Base-by-base conservation (phyloP, 2,329 filamentous ascomycete species). In the Eutypa lata region DNA sequence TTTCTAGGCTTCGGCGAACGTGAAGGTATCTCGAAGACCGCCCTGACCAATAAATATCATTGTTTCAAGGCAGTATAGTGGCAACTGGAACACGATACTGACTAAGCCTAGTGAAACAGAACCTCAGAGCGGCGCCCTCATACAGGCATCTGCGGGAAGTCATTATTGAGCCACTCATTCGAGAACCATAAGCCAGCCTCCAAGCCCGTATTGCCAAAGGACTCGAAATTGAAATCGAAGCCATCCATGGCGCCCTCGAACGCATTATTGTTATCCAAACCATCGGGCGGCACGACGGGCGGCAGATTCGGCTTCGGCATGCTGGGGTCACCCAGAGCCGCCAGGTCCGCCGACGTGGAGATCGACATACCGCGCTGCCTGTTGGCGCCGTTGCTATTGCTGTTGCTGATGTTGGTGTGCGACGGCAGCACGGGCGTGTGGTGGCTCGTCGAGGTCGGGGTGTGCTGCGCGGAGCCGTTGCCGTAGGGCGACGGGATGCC, bases 191-290 rank as follows among this genome's bases (percentile, higher is more conserved):
- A 62, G 11, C 60, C 57, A 1, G 66, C 64, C 18, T 69, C 67
- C 1, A 68, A 57, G 1, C 67, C 66, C 0, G 61, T 68, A 54
- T 65, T 68, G 2, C 75, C 75, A 58, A 78, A 76, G 1, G 72
- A 69, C 18, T 74, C 75, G 26, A 73, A 70, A 19, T 76, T 76
- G 21, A 78, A 68, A 24, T 76, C 76, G 1, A 78, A 66, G 0
- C 73, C 73, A 46, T 78, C 76, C 50, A 77, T 68, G 0, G 76
- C 74, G 2, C 76, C 76, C 50, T 79, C 76, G 46, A 78, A 79
- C 0, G 76, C 76, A 38, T 77, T 79, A 47, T 78, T 78, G n/a
- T 77, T 69, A 53, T 78, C 75, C 3, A 74, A 62, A 1, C 70
- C 68, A 19, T 70, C 68, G 26, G 70, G 68, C 8, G 67, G 61